Evolutionary conservation across 345 rosid species (phyloP), one percentile per base, ranked within the genome.

Genomic region (Salix arbutifolia): DNA sequence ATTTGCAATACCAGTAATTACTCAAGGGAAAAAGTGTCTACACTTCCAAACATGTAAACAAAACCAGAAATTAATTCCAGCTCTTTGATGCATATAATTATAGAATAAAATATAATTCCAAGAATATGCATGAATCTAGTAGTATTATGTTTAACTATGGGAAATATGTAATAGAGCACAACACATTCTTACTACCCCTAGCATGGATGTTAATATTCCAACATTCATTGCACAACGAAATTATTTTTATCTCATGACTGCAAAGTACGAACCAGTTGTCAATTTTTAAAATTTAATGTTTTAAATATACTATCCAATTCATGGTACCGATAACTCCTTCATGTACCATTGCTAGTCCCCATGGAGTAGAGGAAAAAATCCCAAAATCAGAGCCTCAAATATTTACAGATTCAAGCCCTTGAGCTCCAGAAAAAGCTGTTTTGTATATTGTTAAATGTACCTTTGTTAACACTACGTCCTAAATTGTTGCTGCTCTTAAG

Each of bases 391-490:
- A 79, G 42, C 40, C 33, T 67, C 67, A 23, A 38, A 26, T 53
- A 71, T 76, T 37, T 40, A 31, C 42, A 75, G 17, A 60, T 48
- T 13, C 2, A 66, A 33, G 64, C 48, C 50, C 33, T 70, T 18
- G 6, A 52, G 14, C 5, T 65, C 35, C 70, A 42, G 68, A 69
- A 70, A 50, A 18, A 37, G 69, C 31, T 74, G 65, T 71, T 67
- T 31, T 26, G 65, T 25, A 64, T 56, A 74, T 21, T 56, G 75
- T 10, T 28, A 67, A 60, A 74, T 66, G 6, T 88, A 46, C 99
- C 97, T 94, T 89, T 91, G 92, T 91, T 96, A 28, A 96, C 97
- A 78, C 98, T 96, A 78, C 98, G 95, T 33, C 99, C 99, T 67
- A 94, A 94, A 84, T 94, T 96, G 82, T 96, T 96, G 77, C 83